A percentile compares a stretch with the other conserved stretches of the same genome.
Evolutionary conservation across 176 grass and related monocot species (phyloP).

Genomic region (Pontederia crassipes): DNA sequence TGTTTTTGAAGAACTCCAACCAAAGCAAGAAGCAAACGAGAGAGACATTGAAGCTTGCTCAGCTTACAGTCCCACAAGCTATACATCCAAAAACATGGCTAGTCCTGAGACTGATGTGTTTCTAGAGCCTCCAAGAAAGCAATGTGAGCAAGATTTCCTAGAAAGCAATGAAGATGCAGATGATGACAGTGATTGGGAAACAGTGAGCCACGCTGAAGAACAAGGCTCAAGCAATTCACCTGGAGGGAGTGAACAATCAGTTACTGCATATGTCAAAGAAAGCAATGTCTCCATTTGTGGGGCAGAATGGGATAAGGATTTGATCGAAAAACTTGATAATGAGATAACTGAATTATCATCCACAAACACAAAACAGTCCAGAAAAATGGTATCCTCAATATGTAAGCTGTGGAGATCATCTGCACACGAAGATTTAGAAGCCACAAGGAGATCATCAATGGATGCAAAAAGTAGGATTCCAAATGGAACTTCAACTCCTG

Average conservation of each 20-base stretch:
- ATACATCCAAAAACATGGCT: neutral
- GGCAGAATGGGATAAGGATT: neutral
- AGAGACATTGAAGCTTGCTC: neutral
- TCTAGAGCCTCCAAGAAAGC: neutral
- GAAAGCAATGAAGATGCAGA: neutral
- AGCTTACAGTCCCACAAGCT: neutral
- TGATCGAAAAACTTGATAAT: neutral
- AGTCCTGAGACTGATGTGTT: conserved; percentile 6
- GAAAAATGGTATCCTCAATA: conserved; percentile 1
- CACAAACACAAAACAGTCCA: conserved; percentile 1
- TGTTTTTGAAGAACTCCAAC: neutral
- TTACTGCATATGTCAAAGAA: neutral
- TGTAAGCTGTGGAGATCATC: conserved; percentile 10
- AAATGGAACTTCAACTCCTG: neutral
- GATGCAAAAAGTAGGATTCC: neutral
- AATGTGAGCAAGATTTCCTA: neutral
- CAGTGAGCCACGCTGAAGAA: conserved; percentile 1
- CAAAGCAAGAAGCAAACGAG: neutral
- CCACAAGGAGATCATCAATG: neutral
- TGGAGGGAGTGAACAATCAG: neutral
- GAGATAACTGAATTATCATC: neutral
- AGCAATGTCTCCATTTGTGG: neutral
- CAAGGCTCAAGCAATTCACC: conserved; percentile 5
- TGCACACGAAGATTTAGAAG: neutral
- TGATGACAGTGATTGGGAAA: conserved; percentile 3